Percentiles rank a stretch among this genome's conserved stretches.
Conservation (phyloP, 2,329 filamentous ascomycete genomes). For the Orbilia ellipsospora region DNA sequence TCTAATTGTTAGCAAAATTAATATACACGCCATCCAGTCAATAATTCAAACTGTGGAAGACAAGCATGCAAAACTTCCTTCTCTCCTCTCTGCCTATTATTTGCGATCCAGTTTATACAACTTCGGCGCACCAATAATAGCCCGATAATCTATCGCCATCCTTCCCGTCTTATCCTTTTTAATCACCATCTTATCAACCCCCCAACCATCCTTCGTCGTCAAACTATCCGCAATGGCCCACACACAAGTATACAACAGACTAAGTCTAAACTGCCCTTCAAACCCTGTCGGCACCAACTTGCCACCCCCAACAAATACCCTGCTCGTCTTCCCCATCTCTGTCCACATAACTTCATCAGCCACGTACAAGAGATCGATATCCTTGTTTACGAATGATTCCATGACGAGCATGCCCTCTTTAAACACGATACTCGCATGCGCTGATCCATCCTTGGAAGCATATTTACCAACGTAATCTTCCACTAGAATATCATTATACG, state of each 20-base stretch:
- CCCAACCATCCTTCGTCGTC: too few relatives aligned
- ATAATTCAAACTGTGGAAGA: too few relatives aligned
- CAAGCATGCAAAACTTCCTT: too few relatives aligned
- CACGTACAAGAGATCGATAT: slow-evolving; percentile 19
- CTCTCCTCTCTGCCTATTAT: too few relatives aligned
- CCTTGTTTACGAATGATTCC: slow-evolving; percentile 19
- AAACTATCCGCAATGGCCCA: too few relatives aligned
- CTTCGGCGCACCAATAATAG: too few relatives aligned
- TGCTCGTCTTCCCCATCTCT: slow-evolving; percentile 3
- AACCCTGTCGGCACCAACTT: slow-evolving; percentile 31
- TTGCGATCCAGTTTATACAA: too few relatives aligned
- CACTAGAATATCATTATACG: slow-evolving; percentile 28
- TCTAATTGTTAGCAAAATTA: too few relatives aligned
- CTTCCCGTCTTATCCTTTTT: too few relatives aligned
- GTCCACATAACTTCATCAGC: slow-evolving; percentile 29
- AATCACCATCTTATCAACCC: too few relatives aligned
- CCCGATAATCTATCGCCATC: too few relatives aligned
- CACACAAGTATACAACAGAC: slow-evolving; percentile 14
- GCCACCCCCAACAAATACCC: slow-evolving; percentile 15
- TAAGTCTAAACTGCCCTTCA: slow-evolving; percentile 24
- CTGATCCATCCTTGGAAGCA: slow-evolving; percentile 18
- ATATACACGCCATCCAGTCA: too few relatives aligned
- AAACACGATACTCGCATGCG: slow-evolving; percentile 17
- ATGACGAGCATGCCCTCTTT: slow-evolving; percentile 33
- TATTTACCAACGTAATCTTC: slow-evolving; percentile 34